Evolutionary conservation across 2,329 filamentous ascomycete species (phyloP), one percentile per base, ranked within the genome.

Genomic region (Phialophora tarda): DNA sequence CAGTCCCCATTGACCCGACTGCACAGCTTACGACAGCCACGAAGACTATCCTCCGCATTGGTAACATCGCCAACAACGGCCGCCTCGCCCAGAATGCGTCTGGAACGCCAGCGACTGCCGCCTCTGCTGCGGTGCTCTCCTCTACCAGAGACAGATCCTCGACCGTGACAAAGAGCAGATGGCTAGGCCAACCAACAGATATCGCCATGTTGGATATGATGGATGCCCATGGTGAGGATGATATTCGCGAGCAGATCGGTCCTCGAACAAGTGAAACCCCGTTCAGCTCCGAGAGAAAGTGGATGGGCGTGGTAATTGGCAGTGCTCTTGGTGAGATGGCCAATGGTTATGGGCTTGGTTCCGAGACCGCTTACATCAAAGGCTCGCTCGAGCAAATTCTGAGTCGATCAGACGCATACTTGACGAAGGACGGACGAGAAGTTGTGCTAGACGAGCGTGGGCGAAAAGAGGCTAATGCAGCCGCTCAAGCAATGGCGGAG

Each of bases 211-310:
- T 99, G 57, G 95, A 99, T 78, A 83, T 99, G 59, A 83, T 99
- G 38, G 96, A 99, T 79, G 86, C 88, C 26, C 95, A 96, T 75
- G 91, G 91, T 66, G 94, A 97, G 77, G 91, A 96, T 71, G 95
- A 99, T 78, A 88, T 96, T 54, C 89, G 96, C 68, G 90, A 95
- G 55, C 89, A 91, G 10, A 87, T 97, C 62, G 93, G 93, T n/a
- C 85, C 86, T 34, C 90, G 94, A 57, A 86, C 90, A 34, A 88
- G 88, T 51, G 95, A 99, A 77, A 93, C 92, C 0, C 93, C 95
- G 0, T 99, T 99, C 78, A 98, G 94, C 76, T 99, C 95, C 0
- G 93, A 97, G 76, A 87, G 94, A 64, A 99, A 99, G 79, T 99
- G 94, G 94, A 99, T 99, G 96, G 96, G 96, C 38, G 93, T 97